Base-by-base conservation (phyloP, 2,329 filamentous ascomycete genomes). In the Cladosporium sp. region DNA sequence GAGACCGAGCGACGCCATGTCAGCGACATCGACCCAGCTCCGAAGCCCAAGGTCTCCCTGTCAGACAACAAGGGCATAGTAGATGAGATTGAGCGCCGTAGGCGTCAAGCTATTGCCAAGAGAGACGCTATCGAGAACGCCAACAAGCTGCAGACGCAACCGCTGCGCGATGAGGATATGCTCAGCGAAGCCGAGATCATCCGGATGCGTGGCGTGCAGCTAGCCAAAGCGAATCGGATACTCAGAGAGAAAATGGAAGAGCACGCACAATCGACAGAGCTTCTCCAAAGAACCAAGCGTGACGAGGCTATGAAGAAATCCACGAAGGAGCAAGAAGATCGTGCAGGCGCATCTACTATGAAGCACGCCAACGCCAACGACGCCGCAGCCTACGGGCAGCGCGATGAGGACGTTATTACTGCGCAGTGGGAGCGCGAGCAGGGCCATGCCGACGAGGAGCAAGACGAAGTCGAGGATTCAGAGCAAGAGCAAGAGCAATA, bases 351-450 rank as follows among this genome's bases (percentile, higher is more conserved):
- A n/a, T n/a, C n/a, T n/a, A n/a, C n/a, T n/a, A n/a, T n/a, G n/a
- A n/a, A n/a, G n/a, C n/a, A n/a, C n/a, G n/a, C n/a, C n/a, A n/a
- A n/a, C n/a, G n/a, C n/a, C n/a, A 27, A 27, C 22, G 22, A 27
- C 22, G 22, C 22, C 9, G 22, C 22, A 27, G 22, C 22, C 9
- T 11, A 12, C 13, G 42, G n/a, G 20, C 39, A 41, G 5, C 17
- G 19, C 37, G 18, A 36, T n/a, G 29, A 24, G 9, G 17, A 36
- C n/a, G 19, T 24, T 7, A 30, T 51, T 18, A 20, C 18, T 17
- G 22, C 40, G 17, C 42, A 47, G 24, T 36, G 42, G 34, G 29
- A 51, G 17, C 30, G 43, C 20, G 34, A 39, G 22, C 49, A 41
- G 17, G 22, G 40, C 5, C 49, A 43, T 3, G 45, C 18, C 24